Evolutionary conservation across 768 basidiomycete species (phyloP).

Genomic region (Gymnopilus dilepis): DNA sequence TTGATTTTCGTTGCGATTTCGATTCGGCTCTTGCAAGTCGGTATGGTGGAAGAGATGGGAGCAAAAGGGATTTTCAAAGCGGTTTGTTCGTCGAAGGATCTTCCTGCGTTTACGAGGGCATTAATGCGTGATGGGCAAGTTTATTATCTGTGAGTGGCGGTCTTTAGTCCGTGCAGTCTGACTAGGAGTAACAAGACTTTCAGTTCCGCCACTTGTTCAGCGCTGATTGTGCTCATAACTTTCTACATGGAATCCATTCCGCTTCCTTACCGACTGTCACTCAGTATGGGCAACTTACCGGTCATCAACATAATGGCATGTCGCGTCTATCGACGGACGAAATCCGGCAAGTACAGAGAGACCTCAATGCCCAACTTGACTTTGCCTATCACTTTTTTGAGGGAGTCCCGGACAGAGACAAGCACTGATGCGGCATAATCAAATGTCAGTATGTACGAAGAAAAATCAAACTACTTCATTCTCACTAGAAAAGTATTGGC

Average conservation of each 20-base stretch:
- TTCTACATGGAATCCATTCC: conserved; percentile 17
- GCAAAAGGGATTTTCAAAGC: conserved; percentile 11
- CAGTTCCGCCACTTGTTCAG: neutral
- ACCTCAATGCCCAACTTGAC: neutral
- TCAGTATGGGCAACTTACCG: conserved; percentile 16
- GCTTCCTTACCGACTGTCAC: conserved; percentile 14
- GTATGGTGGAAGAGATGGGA: conserved; percentile 1
- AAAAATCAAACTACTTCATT: too few species aligned
- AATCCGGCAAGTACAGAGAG: conserved; percentile 15
- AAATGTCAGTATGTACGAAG: too few species aligned
- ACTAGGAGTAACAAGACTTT: neutral
- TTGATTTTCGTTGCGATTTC: conserved; percentile 36
- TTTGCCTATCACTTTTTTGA: neutral
- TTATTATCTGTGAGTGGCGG: conserved; percentile 36
- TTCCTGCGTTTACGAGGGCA: conserved; percentile 30
- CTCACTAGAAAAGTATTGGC: too few species aligned
- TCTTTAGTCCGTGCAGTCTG: too few species aligned
- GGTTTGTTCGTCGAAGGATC: conserved; percentile 22
- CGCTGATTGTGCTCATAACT: conserved; percentile 10
- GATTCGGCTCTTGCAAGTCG: conserved; percentile 23
- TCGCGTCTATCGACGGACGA: conserved; percentile 23
- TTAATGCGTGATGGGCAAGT: conserved; percentile 35
- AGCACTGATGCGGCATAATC: neutral
- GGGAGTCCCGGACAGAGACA: neutral
- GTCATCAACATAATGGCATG: conserved; percentile 26